phyloP scores from a whole-genome alignment of 805 yeast species.

The Schizosaccharomyces lindneri region DNA sequence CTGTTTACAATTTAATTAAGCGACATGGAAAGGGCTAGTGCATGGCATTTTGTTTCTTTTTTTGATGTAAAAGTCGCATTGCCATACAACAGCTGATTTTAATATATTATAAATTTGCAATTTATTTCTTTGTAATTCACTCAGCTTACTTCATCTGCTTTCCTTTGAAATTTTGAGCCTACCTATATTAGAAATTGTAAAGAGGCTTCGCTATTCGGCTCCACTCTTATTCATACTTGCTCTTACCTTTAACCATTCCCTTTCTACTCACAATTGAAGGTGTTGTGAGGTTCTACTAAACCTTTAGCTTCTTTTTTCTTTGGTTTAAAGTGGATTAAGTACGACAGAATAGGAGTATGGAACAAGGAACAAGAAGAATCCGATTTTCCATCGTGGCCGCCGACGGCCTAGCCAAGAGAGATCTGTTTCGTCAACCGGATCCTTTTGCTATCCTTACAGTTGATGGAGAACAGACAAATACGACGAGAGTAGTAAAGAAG shows the following conservation, averaged over 20 bases:
- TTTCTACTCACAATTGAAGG: slow-evolving; percentile 8
- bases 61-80: too few relatives aligned
- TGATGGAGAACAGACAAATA: slow-evolving; percentile 90
- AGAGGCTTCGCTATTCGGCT: too few relatives aligned
- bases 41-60: too few relatives aligned
- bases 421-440: slow-evolving; percentile 65
- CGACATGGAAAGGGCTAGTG: too few relatives aligned
- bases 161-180: too few relatives aligned
- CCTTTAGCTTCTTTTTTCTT: background rate
- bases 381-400: slow-evolving; percentile 32
- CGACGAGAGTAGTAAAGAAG: slow-evolving; percentile 80
- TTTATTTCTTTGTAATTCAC: too few relatives aligned
- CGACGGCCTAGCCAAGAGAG: slow-evolving; percentile 83
- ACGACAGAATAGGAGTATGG: background rate
- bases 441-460: slow-evolving; percentile 94
- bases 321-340: too few relatives aligned
- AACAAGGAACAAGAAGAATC: slow-evolving; percentile 2
- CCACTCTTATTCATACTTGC: background rate
- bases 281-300: slow-evolving; percentile 19
- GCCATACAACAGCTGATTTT: too few relatives aligned
- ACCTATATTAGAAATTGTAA: too few relatives aligned
- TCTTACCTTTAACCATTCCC: background rate
- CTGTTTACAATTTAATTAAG: too few relatives aligned
- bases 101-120: too few relatives aligned
- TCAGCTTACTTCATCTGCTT: too few relatives aligned